These are phyloP conservation scores for Pseudophaeomoniella oleicola DNA, from an alignment of 2,329 filamentous ascomycete genomes.

Conservation along the genomic window DNA sequence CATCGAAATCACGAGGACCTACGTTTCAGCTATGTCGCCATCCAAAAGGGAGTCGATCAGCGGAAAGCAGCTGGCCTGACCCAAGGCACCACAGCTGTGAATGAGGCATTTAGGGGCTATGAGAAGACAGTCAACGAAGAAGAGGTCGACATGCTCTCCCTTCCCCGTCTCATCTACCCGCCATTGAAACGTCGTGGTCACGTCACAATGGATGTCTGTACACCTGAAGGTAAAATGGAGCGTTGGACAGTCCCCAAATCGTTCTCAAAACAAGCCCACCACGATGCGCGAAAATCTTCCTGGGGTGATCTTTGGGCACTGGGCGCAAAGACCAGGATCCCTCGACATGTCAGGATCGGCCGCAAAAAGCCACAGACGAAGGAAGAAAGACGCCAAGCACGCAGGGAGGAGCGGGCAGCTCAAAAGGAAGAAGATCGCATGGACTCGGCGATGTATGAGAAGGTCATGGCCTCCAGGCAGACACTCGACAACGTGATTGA, in stretches of 20 bases:
- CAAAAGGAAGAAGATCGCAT: background rate
- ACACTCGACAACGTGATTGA: background rate
- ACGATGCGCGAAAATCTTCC: slow-evolving; percentile 73
- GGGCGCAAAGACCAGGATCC: slow-evolving; percentile 72
- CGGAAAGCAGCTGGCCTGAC: slow-evolving; percentile 15
- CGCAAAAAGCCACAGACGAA: slow-evolving; percentile 10
- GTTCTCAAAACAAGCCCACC: slow-evolving; percentile 69
- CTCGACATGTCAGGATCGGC: slow-evolving; percentile 47
- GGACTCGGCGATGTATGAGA: background rate
- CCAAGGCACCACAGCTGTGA: slow-evolving; percentile 44
- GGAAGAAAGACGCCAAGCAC: slow-evolving; percentile 1
- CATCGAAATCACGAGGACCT: slow-evolving; percentile 79
- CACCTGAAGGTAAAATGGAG: slow-evolving; percentile 69
- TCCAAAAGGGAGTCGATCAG: slow-evolving; percentile 59
- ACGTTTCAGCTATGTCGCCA: slow-evolving; percentile 75
- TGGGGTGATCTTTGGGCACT: slow-evolving; percentile 97
- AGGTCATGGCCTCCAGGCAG: background rate
- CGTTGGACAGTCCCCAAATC: slow-evolving; percentile 84
- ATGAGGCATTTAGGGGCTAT: slow-evolving; percentile 59
- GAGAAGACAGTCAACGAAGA: slow-evolving; percentile 31
- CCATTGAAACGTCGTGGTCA: slow-evolving; percentile 82
- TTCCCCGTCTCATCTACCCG: slow-evolving; percentile 64
- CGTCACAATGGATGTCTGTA: slow-evolving; percentile 82
- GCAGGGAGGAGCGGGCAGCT: background rate
- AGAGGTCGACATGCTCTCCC: slow-evolving; percentile 13